phyloP scores from a whole-genome alignment of 441 rosid genomes.

The Erodium texanum region DNA sequence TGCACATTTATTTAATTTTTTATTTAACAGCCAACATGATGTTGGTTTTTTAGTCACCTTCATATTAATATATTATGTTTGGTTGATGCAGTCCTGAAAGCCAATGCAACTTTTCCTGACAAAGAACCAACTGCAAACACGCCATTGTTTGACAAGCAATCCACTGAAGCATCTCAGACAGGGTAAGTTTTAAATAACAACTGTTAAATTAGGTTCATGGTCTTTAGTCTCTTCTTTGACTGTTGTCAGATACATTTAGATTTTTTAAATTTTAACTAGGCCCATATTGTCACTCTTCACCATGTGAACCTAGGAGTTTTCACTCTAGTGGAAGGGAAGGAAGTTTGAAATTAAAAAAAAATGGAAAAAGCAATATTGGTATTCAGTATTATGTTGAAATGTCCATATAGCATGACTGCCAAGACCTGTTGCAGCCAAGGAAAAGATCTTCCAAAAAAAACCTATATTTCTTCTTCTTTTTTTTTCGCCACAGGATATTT shows the following conservation, averaged over 20 bases:
- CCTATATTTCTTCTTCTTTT: not conserved
- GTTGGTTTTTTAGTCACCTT: not conserved
- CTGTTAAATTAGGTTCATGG: not conserved
- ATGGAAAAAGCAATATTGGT: not conserved
- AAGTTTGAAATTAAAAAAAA: no score
- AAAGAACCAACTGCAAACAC: slow-evolving; percentile 54
- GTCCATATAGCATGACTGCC: not conserved
- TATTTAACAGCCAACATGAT: not conserved
- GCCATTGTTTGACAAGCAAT: slow-evolving; percentile 55
- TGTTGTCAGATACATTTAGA: not conserved
- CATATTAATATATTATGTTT: slow-evolving; percentile 1
- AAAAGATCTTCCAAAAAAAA: not conserved
- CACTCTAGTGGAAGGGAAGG: no score
- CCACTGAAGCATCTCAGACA: slow-evolving; percentile 53
- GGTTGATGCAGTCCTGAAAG: slow-evolving; percentile 63
- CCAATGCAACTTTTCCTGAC: slow-evolving; percentile 59
- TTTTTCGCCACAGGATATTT: not conserved
- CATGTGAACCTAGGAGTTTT: not conserved
- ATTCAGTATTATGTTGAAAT: not conserved
- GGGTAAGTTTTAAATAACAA: slow-evolving; percentile 36
- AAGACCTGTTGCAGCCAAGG: not conserved
- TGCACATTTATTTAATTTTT: not conserved
- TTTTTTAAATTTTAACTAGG: not conserved
- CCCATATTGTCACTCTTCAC: not conserved
- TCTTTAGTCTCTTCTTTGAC: not conserved